Percentiles rank a stretch among this genome's conserved stretches.
These are phyloP conservation scores for Primulina huaijiensis DNA, from an alignment of 257 asterid genomes.

Conservation along the genomic window DNA sequence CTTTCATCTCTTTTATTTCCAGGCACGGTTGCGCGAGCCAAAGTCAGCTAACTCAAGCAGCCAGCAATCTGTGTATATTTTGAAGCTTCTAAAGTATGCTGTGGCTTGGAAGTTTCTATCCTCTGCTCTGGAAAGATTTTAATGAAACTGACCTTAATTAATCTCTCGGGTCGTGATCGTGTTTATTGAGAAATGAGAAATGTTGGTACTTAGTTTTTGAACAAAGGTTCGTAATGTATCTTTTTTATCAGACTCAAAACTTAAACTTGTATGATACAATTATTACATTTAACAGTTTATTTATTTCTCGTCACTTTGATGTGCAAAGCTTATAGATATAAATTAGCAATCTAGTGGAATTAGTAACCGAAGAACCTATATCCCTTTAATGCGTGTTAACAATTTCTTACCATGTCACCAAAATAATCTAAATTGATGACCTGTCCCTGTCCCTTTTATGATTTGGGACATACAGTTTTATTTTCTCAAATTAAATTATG, in stretches of 20 bases:
- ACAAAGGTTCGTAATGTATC: not conserved
- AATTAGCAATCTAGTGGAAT: not conserved
- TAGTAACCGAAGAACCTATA: too few relatives aligned
- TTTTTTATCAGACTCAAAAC: not conserved
- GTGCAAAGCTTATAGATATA: not conserved
- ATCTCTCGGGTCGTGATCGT: not conserved
- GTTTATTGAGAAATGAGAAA: not conserved
- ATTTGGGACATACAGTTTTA: too few relatives aligned
- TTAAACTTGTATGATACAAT: not conserved
- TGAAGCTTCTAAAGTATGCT: not conserved
- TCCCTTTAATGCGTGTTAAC: not conserved
- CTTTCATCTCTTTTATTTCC: slow-evolving; percentile 2
- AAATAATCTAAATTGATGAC: not conserved
- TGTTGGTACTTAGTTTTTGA: not conserved
- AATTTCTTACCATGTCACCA: not conserved
- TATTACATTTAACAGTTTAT: not conserved
- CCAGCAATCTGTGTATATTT: not conserved
- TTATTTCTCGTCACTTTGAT: not conserved
- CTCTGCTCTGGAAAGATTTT: not conserved
- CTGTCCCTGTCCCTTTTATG: too few relatives aligned
- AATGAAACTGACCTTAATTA: not conserved
- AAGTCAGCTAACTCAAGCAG: not conserved
- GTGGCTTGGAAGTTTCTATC: not conserved
- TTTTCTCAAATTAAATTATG: too few relatives aligned
- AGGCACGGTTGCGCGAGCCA: not conserved